These are phyloP conservation scores for Schizochytrium sp. DNA, from an alignment of 108 stramenopile genomes.

Conservation along the genomic window DNA sequence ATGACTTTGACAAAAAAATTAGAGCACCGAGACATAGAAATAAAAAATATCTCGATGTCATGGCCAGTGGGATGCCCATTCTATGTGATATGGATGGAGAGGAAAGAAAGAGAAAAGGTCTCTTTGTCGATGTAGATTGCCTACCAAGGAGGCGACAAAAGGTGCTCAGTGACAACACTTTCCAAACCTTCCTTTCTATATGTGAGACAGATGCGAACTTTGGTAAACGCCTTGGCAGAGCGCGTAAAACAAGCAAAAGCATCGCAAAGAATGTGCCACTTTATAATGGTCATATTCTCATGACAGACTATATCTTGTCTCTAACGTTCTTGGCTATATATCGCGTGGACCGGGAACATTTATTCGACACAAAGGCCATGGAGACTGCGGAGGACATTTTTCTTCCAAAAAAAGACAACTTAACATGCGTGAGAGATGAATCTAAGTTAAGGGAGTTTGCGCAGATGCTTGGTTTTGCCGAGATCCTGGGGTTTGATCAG, in stretches of 20 bases:
- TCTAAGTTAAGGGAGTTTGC: background rate
- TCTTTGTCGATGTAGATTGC: background rate
- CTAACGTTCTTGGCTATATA: background rate
- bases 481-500: background rate
- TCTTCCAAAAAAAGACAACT: background rate
- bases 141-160: background rate
- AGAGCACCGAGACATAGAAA: no score
- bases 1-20: no score
- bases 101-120: background rate
- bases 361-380: background rate
- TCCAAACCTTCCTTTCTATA: background rate
- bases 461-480: background rate
- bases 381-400: background rate
- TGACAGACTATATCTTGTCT: background rate
- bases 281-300: background rate
- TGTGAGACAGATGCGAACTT: background rate
- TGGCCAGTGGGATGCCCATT: background rate
- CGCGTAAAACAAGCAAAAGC: background rate
- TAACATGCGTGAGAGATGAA: background rate
- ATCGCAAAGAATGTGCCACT: background rate
- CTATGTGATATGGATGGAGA: background rate
- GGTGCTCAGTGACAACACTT: background rate
- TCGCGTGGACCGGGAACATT: background rate
- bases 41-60: no score
- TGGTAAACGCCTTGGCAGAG: background rate